phyloP scores from a whole-genome alignment of 768 basidiomycete species.

The Cystofilobasidium capitatum region DNA sequence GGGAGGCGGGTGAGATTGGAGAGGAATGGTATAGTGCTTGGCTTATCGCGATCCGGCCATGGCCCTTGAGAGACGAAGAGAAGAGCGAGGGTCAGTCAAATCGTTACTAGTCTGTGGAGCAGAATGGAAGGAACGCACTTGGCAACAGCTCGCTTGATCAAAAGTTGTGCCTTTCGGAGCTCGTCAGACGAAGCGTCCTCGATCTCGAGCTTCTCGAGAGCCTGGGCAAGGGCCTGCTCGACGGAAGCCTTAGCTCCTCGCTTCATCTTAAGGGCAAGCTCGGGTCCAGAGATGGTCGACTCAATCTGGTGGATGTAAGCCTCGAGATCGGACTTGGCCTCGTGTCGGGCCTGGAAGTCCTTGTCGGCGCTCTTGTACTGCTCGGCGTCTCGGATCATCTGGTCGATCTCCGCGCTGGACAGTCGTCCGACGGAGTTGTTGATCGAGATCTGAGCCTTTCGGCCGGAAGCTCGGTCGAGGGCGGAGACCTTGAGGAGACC shows the following conservation, averaged over 20 bases:
- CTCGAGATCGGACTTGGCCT: constrained; percentile 96
- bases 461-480: constrained; percentile 94
- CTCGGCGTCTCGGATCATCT: constrained; percentile 99
- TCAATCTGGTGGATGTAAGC: constrained; percentile 96
- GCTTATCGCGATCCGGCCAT: no score
- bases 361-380: constrained; percentile 93
- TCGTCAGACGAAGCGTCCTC: constrained; percentile 90
- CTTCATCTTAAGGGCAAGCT: constrained; percentile 98
- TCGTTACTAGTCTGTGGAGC: no score
- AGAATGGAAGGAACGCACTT: constrained; percentile 45
- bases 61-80: no score
- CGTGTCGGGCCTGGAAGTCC: constrained; percentile 95
- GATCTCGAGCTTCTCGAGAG: constrained; percentile 95
- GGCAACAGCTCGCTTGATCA: constrained; percentile 93
- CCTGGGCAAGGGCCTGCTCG: constrained; percentile 94
- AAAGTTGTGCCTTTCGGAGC: constrained; percentile 87
- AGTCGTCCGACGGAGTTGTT: constrained; percentile 84
- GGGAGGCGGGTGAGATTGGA: no score
- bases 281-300: constrained; percentile 87
- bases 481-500: constrained; percentile 98
- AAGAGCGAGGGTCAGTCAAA: no score
- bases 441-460: constrained; percentile 84
- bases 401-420: constrained; percentile 93
- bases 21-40: no score
- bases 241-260: constrained; percentile 88